Percentiles rank a stretch among this genome's conserved stretches.
Evolutionary conservation across 441 rosid genomes (phyloP).

Genomic region (Geranium incanum): DNA sequence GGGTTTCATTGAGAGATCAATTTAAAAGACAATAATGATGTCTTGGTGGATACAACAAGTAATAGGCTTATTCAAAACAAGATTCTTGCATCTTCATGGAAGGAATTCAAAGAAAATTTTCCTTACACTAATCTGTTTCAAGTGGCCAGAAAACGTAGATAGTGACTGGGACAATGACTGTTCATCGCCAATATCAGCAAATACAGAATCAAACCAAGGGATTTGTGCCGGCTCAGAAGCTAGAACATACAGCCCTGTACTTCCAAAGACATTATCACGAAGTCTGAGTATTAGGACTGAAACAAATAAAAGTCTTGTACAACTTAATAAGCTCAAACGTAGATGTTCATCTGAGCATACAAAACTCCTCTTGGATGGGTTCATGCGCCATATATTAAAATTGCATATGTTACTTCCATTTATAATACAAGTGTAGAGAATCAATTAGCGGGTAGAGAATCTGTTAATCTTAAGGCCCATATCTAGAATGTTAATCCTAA

Average conservation of each 20-base stretch:
- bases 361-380: background rate
- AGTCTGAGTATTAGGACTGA: background rate
- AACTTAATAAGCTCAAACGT: background rate
- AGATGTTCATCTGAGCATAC: background rate
- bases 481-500: too few species aligned
- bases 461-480: too few species aligned
- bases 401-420: background rate
- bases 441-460: too few species aligned
- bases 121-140: constrained; percentile 84
- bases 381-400: background rate
- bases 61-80: constrained; percentile 6
- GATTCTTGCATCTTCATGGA: constrained; percentile 10
- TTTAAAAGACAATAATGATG: constrained; percentile 11
- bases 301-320: constrained; percentile 8
- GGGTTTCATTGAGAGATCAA: background rate
- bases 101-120: constrained; percentile 16
- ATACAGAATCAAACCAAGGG: constrained; percentile 90
- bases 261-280: constrained; percentile 15
- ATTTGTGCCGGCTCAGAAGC: constrained; percentile 72
- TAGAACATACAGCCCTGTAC: constrained; percentile 80
- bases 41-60: constrained; percentile 3
- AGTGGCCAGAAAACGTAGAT: constrained; percentile 92
- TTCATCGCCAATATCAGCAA: constrained; percentile 94
- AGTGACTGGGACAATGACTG: constrained; percentile 84
- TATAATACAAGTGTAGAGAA: background rate